Conservation (phyloP, 345 rosid species). For the Dipteronia dyeriana region DNA sequence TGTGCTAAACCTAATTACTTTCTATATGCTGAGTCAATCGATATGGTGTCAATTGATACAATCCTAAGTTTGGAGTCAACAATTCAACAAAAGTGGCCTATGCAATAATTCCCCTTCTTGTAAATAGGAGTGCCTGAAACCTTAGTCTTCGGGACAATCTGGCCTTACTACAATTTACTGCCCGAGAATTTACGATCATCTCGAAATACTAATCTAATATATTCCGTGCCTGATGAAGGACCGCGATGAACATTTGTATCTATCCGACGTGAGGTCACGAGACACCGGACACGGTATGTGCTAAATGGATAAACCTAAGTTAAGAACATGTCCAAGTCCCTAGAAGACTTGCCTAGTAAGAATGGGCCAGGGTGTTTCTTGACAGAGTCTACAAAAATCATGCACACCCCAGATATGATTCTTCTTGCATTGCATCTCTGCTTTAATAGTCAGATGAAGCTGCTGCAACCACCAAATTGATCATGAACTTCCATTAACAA, state of each 20-base stretch:
- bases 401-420: not conserved
- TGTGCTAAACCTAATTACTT: too few relatives aligned
- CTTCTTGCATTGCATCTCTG: not conserved
- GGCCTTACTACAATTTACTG: too few relatives aligned
- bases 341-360: not conserved
- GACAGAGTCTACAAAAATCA: conserved; percentile 20
- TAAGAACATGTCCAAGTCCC: not conserved
- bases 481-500: conserved; percentile 31
- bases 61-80: not conserved
- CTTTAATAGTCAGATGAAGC: conserved; percentile 13
- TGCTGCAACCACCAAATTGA: conserved; percentile 18
- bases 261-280: too few relatives aligned
- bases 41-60: too few relatives aligned
- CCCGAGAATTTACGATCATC: not conserved
- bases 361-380: conserved; percentile 13
- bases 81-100: not conserved
- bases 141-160: too few relatives aligned
- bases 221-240: not conserved
- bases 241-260: not conserved
- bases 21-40: too few relatives aligned
- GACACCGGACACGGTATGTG: not conserved
- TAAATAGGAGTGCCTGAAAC: too few relatives aligned
- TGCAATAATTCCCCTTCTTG: not conserved
- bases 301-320: not conserved
- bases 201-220: not conserved